Base-by-base conservation (phyloP, 2,329 filamentous ascomycete genomes). In the Hypoxylon sp. region DNA sequence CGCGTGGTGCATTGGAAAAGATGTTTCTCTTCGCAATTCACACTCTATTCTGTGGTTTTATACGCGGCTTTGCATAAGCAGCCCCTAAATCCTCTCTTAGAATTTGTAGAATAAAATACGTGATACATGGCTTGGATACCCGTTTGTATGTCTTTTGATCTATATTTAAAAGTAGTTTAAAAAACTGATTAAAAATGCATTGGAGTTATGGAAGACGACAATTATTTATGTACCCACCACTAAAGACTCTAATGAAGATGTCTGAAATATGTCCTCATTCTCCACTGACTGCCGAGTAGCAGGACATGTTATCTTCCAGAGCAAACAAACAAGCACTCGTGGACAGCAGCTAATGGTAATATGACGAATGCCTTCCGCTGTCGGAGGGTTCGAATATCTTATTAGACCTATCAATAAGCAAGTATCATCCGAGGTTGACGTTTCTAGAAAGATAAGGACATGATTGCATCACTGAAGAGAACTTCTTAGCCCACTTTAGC, bases 381-480 rank as follows among this genome's bases (percentile, higher is more conserved):
- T 17, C 14, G 22, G 24, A 8, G 24, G 6, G 14, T 24, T 47
- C 13, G 11, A 10, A 33, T 33, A 26, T 33, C 46, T 31, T 26
- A 26, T 26, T 48, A 31, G 39, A 33, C 35, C 29, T 26, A 22
- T 55, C 24, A n/a, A 35, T 26, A 14, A 48, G 39, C 62, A 65
- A 59, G 59, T 50, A 65, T 65, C 62, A 29, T 65, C 62, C 33
- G 54, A 59, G 59, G 22, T 50, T 48, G 42, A 42, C 26, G 33
- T 29, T 37, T 54, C 13, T 17, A n/a, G 24, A 53, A 29, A 35
- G 8, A 17, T 11, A 24, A 14, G 10, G 37, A 17, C 33, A 29
- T 57, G 17, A 57, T 39, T 39, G 31, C 31, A 50, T 39, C 55
- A 50, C 24, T 26, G 26, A n/a, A 54, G 35, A 37, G 52, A 14